Percentiles rank a stretch among this genome's conserved stretches.
These are phyloP conservation scores for Mortierella alpina DNA, from an alignment of 192 early-diverging fungal genomes.

Conservation along the genomic window DNA sequence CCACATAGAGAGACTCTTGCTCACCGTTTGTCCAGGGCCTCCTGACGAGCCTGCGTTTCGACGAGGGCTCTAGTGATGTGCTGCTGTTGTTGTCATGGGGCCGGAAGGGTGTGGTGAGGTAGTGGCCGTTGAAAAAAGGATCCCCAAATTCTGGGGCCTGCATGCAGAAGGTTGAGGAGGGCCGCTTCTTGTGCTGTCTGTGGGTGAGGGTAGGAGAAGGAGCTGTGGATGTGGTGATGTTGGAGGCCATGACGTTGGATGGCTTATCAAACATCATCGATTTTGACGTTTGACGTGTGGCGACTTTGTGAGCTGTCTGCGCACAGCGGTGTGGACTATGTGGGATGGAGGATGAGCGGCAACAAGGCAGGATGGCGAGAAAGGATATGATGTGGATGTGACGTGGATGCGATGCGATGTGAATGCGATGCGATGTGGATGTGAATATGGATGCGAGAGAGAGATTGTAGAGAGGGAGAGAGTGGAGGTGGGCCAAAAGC, in stretches of 20 bases:
- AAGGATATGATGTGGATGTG: too few relatives aligned
- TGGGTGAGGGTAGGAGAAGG: slow-evolving; percentile 3
- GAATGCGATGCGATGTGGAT: too few relatives aligned
- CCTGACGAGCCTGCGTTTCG: slow-evolving; percentile 6
- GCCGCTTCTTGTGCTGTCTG: slow-evolving; percentile 28
- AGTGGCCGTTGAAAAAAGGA: not conserved
- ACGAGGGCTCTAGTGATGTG: not conserved
- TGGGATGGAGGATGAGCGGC: too few relatives aligned
- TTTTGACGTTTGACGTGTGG: too few relatives aligned
- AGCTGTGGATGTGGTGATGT: not conserved
- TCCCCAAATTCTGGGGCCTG: slow-evolving; percentile 12
- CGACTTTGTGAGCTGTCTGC: too few relatives aligned
- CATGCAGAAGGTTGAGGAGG: slow-evolving; percentile 13
- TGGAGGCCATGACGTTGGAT: slow-evolving; percentile 1
- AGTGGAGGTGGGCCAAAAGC: too few relatives aligned
- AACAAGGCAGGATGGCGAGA: too few relatives aligned
- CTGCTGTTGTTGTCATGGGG: not conserved
- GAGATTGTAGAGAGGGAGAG: too few relatives aligned
- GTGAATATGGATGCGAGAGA: too few relatives aligned
- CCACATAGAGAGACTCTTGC: slow-evolving; percentile 46
- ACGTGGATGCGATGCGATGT: too few relatives aligned
- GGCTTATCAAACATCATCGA: too few relatives aligned
- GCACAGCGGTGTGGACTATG: too few relatives aligned
- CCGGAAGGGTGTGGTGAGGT: not conserved
- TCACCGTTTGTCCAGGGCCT: slow-evolving; percentile 44